phyloP scores from a whole-genome alignment of 2,329 filamentous ascomycete genomes.

The Epichloe bromicola region DNA sequence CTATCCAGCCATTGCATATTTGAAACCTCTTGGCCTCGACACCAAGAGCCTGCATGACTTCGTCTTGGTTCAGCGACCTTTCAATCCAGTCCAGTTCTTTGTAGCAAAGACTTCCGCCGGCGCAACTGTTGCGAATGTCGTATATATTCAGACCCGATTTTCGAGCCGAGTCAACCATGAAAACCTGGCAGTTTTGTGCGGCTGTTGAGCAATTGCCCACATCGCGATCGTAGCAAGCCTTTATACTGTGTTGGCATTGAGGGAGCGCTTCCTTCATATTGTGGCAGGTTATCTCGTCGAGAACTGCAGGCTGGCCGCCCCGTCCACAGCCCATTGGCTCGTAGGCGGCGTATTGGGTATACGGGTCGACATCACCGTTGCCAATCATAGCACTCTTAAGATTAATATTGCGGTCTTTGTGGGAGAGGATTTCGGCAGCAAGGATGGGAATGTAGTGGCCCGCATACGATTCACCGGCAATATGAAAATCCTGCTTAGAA shows the following conservation, averaged over 20 bases:
- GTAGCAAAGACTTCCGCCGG: constrained; percentile 87
- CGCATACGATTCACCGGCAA: constrained; percentile 88
- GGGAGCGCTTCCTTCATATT: constrained; percentile 88
- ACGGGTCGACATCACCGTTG: constrained; percentile 87
- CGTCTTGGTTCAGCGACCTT: constrained; percentile 70
- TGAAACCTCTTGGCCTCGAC: constrained; percentile 82
- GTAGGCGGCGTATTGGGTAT: constrained; percentile 92
- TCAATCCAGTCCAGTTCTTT: constrained; percentile 77
- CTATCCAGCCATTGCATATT: constrained; percentile 88
- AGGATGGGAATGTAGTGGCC: constrained; percentile 95
- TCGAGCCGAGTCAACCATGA: constrained; percentile 88
- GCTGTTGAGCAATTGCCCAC: constrained; percentile 87
- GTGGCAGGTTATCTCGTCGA: constrained; percentile 63
- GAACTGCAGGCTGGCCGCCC: constrained; percentile 81
- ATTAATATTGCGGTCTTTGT: constrained; percentile 97
- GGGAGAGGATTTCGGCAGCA: constrained; percentile 76
- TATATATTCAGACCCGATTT: constrained; percentile 88
- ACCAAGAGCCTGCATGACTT: constrained; percentile 78
- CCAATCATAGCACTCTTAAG: constrained; percentile 90
- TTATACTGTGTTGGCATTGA: constrained; percentile 78
- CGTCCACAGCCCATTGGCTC: constrained; percentile 96
- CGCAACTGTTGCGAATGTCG: constrained; percentile 82
- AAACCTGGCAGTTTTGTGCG: constrained; percentile 97
- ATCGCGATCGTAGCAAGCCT: constrained; percentile 83
- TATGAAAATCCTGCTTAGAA: constrained; percentile 90